Conservation (phyloP, 805 yeast genomes). For the Candida nanaspora region DNA sequence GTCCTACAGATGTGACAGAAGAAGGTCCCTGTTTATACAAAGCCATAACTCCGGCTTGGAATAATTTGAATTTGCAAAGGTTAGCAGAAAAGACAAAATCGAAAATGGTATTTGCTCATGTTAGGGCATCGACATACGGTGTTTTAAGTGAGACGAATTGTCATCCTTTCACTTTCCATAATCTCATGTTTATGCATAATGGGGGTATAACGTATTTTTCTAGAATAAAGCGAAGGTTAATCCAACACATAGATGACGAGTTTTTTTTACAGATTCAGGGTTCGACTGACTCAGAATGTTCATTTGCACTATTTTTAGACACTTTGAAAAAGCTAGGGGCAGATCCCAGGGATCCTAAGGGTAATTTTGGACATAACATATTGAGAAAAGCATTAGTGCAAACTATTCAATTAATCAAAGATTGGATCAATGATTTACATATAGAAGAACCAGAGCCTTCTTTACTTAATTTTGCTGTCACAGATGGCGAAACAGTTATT, state of each 20-base stretch:
- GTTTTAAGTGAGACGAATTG: slow-evolving; percentile 92
- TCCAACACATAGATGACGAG: slow-evolving; percentile 69
- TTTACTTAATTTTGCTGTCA: slow-evolving; percentile 85
- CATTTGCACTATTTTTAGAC: slow-evolving; percentile 83
- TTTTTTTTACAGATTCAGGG: slow-evolving; percentile 83
- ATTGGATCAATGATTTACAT: slow-evolving; percentile 66
- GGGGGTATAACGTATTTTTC: slow-evolving; percentile 79
- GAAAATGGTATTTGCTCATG: slow-evolving; percentile 85
- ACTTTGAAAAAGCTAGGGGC: slow-evolving; percentile 67
- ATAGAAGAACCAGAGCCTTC: slow-evolving; percentile 60
- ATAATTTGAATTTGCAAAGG: slow-evolving; percentile 81
- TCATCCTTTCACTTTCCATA: slow-evolving; percentile 88
- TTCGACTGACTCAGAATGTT: slow-evolving; percentile 92
- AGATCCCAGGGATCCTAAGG: slow-evolving; percentile 48
- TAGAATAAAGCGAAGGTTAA: slow-evolving; percentile 63
- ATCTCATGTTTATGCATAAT: slow-evolving; percentile 94
- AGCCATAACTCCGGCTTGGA: slow-evolving; percentile 98
- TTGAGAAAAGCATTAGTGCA: slow-evolving; percentile 62
- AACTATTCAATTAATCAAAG: slow-evolving; percentile 69
- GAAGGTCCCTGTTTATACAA: slow-evolving; percentile 82
- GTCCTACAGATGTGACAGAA: neutral
- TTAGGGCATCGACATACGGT: slow-evolving; percentile 93
- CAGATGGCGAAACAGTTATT: slow-evolving; percentile 84
- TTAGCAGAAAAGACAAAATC: slow-evolving; percentile 85
- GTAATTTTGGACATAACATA: slow-evolving; percentile 44